A percentile compares a stretch with the other conserved stretches of the same genome.
These are phyloP conservation scores for Penicillium atrosanguineum DNA, from an alignment of 495 filamentous ascomycete species.

Conservation along the genomic window DNA sequence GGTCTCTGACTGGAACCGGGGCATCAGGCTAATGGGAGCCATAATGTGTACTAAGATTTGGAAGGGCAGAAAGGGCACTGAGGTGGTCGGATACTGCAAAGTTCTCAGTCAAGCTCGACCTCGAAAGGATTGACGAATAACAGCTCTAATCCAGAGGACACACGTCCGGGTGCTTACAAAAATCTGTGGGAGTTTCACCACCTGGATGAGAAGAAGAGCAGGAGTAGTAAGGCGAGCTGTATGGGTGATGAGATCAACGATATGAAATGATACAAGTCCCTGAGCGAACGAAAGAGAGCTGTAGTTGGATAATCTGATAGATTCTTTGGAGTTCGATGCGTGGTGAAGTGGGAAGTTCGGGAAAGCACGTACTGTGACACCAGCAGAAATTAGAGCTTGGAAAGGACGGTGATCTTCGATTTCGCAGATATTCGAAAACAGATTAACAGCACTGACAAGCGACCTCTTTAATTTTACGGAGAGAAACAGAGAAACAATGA, in stretches of 20 bases:
- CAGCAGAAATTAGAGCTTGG: background rate
- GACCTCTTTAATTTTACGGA: background rate
- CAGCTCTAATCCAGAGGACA: background rate
- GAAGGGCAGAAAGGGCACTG: background rate
- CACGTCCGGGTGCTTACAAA: background rate
- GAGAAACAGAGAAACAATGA: background rate
- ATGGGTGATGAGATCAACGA: background rate
- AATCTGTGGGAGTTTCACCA: background rate
- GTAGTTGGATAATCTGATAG: background rate
- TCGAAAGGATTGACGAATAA: background rate
- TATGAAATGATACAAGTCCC: background rate
- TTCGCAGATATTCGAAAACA: background rate
- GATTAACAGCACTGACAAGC: background rate
- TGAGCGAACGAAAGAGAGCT: no score
- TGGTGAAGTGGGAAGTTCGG: background rate
- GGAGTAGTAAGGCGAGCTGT: background rate
- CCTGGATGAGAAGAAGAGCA: background rate
- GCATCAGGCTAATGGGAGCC: constrained; percentile 34
- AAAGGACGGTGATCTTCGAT: background rate
- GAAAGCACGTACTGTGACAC: constrained; percentile 1
- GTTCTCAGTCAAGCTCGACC: background rate
- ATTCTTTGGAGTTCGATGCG: background rate
- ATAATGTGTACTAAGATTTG: constrained; percentile 22
- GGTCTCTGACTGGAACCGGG: constrained; percentile 15
- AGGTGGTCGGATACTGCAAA: background rate